Evolutionary conservation across 176 grass and related monocot genomes (phyloP), one percentile per base, ranked within the genome.

Genomic region (Aegilops speltoides): DNA sequence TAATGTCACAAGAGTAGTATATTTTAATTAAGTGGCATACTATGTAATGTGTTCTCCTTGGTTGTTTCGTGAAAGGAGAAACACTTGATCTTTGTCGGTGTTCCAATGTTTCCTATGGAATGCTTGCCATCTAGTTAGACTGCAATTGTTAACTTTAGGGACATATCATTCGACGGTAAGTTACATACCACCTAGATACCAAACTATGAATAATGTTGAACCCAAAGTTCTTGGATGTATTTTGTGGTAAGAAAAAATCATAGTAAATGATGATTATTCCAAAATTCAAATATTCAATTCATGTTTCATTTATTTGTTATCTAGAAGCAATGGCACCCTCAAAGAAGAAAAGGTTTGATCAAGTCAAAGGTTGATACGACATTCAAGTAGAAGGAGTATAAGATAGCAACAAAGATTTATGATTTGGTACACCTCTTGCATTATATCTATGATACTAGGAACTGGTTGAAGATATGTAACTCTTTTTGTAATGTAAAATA

Each of bases 331-430:
- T 7, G 0, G 10, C 19, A 23, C 11, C 25, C 32, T 86, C 4
- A 71, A 17, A 56, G 17, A 80, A 86, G 52, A 23, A 86, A 48
- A 73, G 4, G 10, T 29, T 19, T 80, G 7, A 2, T 80, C 24
- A 86, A 86, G 37, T 73, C 66, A 80, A 25, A 46, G 3, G 77
- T 77, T 72, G 54, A 8, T 72, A 45, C 2, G 25, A 17, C 66
- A 23, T 80, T 86, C 52, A 80, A 20, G 52, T 37, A 28, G 2
- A 79, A 86, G 36, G 85, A 86, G 0, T 86, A 86, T 61, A 20
- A 23, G 7, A 0, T 45, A 2, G 85, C 85, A 72, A 80, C 25
- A 1, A 61, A 80, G 31, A 0, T 1, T 16, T 86, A 86, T 73
- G 38, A 59, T 28, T 19, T 45, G 77, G 85, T 86, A 72, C 79